phyloP scores from a whole-genome alignment of 2,329 filamentous ascomycete species.

The Chaetomiaceae sp. region DNA sequence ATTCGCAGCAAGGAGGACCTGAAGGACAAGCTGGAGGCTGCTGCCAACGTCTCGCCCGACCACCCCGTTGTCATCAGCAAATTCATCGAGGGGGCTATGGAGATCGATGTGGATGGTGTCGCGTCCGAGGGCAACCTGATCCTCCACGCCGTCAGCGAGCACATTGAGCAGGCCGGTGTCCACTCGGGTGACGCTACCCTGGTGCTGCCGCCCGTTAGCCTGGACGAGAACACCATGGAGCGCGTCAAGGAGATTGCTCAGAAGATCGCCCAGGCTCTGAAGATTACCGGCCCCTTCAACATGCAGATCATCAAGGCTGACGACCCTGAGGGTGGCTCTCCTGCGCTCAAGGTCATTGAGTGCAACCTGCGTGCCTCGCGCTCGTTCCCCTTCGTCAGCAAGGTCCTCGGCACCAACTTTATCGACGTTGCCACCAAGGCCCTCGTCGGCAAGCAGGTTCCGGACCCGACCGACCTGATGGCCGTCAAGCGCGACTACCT shows the following conservation, averaged over 20 bases:
- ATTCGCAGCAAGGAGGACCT: constrained; percentile 85
- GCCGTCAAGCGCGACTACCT: constrained; percentile 81
- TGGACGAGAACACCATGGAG: constrained; percentile 72
- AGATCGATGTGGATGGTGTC: constrained; percentile 95
- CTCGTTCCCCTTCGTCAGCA: constrained; percentile 97
- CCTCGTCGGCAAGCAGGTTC: constrained; percentile 78
- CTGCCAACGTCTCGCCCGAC: constrained; percentile 85
- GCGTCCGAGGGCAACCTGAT: constrained; percentile 81
- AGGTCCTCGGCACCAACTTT: constrained; percentile 94
- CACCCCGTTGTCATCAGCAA: constrained; percentile 98
- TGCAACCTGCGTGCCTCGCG: constrained; percentile 96
- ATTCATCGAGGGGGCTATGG: constrained; percentile 93
- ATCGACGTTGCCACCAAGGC: constrained; percentile 93
- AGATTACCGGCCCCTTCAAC: constrained; percentile 97
- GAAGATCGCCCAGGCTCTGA: constrained; percentile 96
- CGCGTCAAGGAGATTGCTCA: constrained; percentile 92
- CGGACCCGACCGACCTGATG: constrained; percentile 85
- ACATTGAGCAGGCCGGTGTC: constrained; percentile 94
- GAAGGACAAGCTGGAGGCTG: constrained; percentile 90
- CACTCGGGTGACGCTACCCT: constrained; percentile 97
- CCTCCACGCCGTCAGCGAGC: constrained; percentile 88
- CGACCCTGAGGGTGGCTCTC: constrained; percentile 67
- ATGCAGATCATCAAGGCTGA: constrained; percentile 99
- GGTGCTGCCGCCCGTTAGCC: constrained; percentile 77
- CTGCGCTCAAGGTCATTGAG: constrained; percentile 90